These are phyloP conservation scores for Dictyostelium gargantuum DNA, from an alignment of 208 protist species.

Conservation along the genomic window DNA sequence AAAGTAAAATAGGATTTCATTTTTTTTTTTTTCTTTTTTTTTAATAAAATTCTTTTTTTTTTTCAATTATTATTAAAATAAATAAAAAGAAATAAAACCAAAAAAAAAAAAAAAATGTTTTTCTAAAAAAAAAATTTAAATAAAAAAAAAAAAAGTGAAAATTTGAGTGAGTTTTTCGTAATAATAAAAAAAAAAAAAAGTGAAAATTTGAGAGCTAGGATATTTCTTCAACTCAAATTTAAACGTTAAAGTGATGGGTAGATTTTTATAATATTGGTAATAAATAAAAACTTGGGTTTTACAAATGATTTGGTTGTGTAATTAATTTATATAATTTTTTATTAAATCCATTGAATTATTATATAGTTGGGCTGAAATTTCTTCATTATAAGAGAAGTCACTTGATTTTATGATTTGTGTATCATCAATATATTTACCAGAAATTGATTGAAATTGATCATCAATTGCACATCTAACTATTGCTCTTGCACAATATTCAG, in stretches of 20 bases:
- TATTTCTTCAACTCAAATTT: too few species aligned
- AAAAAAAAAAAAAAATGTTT: too few species aligned
- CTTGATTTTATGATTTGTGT: not conserved
- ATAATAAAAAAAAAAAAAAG: too few species aligned
- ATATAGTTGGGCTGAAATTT: not conserved
- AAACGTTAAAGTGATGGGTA: too few species aligned
- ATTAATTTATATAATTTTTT: constrained; percentile 17
- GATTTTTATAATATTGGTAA: too few species aligned
- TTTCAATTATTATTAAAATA: not conserved
- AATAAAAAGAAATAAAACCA: too few species aligned
- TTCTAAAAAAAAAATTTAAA: too few species aligned
- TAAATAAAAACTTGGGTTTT: too few species aligned
- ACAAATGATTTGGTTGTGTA: too few species aligned
- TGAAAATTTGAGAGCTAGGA: too few species aligned
- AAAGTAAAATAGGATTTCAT: not conserved
- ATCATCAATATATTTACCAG: constrained; percentile 34
- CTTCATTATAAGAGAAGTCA: not conserved
- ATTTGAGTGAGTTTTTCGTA: too few species aligned
- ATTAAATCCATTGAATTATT: not conserved
- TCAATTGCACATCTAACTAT: not conserved
- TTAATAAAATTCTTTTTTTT: not conserved
- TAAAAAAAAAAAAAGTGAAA: too few species aligned
- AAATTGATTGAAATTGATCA: not conserved
- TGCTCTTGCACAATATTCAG: constrained; percentile 6
- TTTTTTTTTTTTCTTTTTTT: not conserved